Base-by-base conservation (phyloP, 768 basidiomycete species). In the Rhizopogon roseolus region DNA sequence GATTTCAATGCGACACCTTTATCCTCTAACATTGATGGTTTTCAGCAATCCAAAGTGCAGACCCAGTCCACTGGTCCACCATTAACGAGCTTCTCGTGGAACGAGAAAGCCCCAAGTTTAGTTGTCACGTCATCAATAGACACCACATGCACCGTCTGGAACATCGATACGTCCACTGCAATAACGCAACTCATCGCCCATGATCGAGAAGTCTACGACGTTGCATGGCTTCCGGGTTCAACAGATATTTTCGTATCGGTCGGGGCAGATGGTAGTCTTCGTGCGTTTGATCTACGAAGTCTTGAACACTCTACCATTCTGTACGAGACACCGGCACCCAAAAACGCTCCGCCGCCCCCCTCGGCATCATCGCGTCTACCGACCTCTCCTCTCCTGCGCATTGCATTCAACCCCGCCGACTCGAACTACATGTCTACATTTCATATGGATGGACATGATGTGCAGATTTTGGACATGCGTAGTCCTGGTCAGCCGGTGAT, bases 131-230 rank as follows among this genome's bases (percentile, higher is more conserved):
- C 96, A 22, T 97, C 94, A 7, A 96, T 98, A 62, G 97, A 99
- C 66, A 99, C 97, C 49, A 97, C 95, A 13, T 98, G 96, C 68
- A 98, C 97, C 1, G 90, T 98, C 22, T 99, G 97, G 97, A 97
- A 99, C 70, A 91, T 99, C 66, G 90, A 96, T 63, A 92, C 92
- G 4, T 82, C 85, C 25, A 86, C 89, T 6, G 96, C 97, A 25
- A 84, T 98, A 66, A 99, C 97, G 3, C 97, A 98, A 69, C 84
- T 99, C 56, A 96, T 97, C 64, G 94, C 96, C 0, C 96, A 97
- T 71, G 94, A 98, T 76, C 84, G 91, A 44, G 89, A 95, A 73
- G 94, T 93, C 13, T 96, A 95, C 73, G 94, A 98, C 66, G 94
- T 97, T 40, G 94, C 93, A n/a, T 99, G 97, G 96, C 81, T 98